Evolutionary conservation across 805 yeast species (phyloP).

Genomic region (Kluyveromyces lactis): DNA sequence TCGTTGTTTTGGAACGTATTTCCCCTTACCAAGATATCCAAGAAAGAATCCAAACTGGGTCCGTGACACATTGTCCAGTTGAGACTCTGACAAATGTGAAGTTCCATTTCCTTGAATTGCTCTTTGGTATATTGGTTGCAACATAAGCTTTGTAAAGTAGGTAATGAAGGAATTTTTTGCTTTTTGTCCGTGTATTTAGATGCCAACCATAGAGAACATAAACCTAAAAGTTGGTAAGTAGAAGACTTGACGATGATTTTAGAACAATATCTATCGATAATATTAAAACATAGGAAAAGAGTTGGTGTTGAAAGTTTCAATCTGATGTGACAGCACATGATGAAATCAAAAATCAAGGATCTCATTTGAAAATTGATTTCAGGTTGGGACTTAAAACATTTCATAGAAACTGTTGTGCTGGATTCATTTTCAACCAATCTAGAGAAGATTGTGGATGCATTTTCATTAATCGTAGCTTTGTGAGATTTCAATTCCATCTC

Average conservation of each 20-base stretch:
- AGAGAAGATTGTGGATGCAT: conserved; percentile 34
- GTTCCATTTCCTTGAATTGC: conserved; percentile 59
- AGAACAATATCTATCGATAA: conserved; percentile 82
- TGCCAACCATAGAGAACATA: conserved; percentile 86
- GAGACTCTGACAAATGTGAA: conserved; percentile 52
- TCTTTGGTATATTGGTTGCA: conserved; percentile 49
- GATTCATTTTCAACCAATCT: conserved; percentile 31
- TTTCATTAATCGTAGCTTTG: conserved; percentile 35
- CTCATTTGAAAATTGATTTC: conserved; percentile 48
- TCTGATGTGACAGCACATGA: conserved; percentile 62
- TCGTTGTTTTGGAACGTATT: conserved; percentile 3
- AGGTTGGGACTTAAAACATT: conserved; percentile 31
- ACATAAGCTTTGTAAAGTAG: conserved; percentile 46
- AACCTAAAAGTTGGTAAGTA: conserved; percentile 79
- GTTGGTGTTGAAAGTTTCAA: conserved; percentile 56
- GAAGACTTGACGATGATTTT: conserved; percentile 70
- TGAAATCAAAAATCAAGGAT: conserved; percentile 69
- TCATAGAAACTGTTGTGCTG: conserved; percentile 20
- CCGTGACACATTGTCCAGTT: conserved; percentile 52
- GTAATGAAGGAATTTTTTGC: conserved; percentile 48
- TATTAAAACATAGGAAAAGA: conserved; percentile 56
- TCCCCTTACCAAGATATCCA: conserved; percentile 43
- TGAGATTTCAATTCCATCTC: conserved; percentile 43
- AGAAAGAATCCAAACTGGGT: conserved; percentile 55
- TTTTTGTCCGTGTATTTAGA: conserved; percentile 68